phyloP scores from a whole-genome alignment of 139 green algal species.

The Closterium sp. region DNA sequence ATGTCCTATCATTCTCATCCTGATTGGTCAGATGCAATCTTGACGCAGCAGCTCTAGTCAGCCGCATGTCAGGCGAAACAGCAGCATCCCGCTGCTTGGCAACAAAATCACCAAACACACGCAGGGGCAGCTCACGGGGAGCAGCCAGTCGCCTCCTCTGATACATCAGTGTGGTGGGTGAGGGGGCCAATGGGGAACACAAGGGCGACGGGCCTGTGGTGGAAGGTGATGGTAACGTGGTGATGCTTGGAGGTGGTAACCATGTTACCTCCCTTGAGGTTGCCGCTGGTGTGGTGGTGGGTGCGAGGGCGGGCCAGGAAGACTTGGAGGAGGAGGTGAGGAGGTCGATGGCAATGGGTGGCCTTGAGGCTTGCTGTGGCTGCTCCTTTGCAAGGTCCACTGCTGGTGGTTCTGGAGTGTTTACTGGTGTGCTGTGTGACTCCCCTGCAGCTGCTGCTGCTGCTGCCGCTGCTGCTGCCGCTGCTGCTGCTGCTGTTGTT shows the following conservation, averaged over 20 bases:
- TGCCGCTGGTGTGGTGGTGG: neutral
- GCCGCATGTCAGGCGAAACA: neutral
- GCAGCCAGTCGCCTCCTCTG: neutral
- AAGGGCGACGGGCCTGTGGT: neutral
- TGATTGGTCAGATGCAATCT: neutral
- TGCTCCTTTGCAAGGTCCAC: neutral
- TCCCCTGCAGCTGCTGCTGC: neutral
- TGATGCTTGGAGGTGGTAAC: neutral
- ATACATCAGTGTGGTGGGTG: neutral
- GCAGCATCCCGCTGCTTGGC: neutral
- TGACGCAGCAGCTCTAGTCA: neutral
- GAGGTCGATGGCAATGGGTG: neutral
- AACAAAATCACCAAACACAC: neutral
- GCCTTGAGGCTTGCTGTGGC: neutral
- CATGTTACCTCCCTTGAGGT: neutral
- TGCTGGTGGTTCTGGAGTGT: too few relatives aligned
- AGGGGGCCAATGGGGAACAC: neutral
- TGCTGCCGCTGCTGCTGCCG: too few relatives aligned
- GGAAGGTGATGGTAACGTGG: neutral
- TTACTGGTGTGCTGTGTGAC: too few relatives aligned
- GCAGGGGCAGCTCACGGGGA: neutral
- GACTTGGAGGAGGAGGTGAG: neutral
- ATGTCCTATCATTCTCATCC: neutral
- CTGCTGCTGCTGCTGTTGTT: neutral
- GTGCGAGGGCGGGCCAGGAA: neutral